Evolutionary conservation across 148 eudicot species (phyloP).

Genomic region (Rhododendron henanense): DNA sequence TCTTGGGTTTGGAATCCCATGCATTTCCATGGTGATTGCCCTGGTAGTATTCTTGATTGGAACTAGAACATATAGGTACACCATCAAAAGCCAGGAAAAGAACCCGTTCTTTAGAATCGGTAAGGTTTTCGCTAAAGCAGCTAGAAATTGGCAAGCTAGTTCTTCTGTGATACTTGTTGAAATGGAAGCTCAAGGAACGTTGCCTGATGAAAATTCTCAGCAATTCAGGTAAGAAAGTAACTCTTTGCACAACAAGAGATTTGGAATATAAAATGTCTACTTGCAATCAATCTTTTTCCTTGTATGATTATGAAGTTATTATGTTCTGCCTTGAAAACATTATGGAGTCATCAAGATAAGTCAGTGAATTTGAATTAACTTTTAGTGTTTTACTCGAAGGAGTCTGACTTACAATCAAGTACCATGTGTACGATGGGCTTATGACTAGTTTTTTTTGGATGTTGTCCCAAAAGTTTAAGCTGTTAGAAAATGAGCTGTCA

Average conservation of each 20-base stretch:
- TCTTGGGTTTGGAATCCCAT: slow-evolving; percentile 81
- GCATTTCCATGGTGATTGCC: slow-evolving; percentile 49
- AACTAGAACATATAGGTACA: slow-evolving; percentile 44
- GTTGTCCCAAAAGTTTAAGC: background rate
- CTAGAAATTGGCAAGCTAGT: slow-evolving; percentile 37
- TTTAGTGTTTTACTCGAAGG: background rate
- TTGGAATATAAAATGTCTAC: background rate
- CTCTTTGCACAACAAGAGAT: background rate
- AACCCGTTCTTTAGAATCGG: slow-evolving; percentile 59
- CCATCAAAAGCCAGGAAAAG: slow-evolving; percentile 22
- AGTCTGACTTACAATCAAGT: background rate
- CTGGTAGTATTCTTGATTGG: slow-evolving; percentile 47
- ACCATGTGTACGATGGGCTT: background rate
- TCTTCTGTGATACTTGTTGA: slow-evolving; percentile 17
- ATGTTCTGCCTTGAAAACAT: background rate
- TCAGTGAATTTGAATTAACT: background rate
- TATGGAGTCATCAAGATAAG: background rate
- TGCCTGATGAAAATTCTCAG: slow-evolving; percentile 20
- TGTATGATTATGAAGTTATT: background rate
- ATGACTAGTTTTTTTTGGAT: too few species aligned
- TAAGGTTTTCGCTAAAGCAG: slow-evolving; percentile 44
- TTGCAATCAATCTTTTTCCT: background rate
- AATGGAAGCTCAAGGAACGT: slow-evolving; percentile 34
- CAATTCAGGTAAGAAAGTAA: slow-evolving; percentile 45
- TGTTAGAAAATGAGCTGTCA: background rate